A percentile compares a stretch with the other conserved stretches of the same genome.
Conservation (phyloP, 768 basidiomycete species). For the Hygrophorus pudorinus region DNA sequence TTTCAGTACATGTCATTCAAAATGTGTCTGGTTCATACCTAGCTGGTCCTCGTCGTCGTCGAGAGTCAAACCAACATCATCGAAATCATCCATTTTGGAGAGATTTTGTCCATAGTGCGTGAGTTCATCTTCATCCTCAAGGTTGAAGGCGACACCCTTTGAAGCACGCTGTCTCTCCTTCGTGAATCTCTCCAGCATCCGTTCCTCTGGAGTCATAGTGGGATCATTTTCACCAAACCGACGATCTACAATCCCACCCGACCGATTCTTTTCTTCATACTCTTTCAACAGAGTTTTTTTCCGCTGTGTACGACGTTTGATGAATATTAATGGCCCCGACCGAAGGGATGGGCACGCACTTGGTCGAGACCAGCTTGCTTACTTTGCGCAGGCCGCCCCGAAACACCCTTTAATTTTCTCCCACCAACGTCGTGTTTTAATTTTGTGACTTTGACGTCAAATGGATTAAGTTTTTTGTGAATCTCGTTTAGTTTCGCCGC, state of each 20-base stretch:
- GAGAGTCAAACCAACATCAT: slow-evolving; percentile 51
- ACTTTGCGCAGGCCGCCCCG: slow-evolving; percentile 77
- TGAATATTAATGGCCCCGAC: not conserved
- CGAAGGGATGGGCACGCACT: slow-evolving; percentile 30
- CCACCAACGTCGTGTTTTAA: slow-evolving; percentile 92
- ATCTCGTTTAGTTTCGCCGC: slow-evolving; percentile 77
- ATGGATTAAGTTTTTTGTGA: slow-evolving; percentile 81
- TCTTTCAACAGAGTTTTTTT: slow-evolving; percentile 86
- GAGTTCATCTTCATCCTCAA: slow-evolving; percentile 86
- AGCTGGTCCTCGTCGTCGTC: slow-evolving; percentile 49
- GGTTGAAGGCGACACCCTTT: slow-evolving; percentile 72
- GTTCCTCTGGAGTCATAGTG: slow-evolving; percentile 87
- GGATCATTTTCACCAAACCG: slow-evolving; percentile 96
- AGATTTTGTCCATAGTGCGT: slow-evolving; percentile 89
- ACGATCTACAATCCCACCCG: slow-evolving; percentile 85
- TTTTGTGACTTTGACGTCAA: slow-evolving; percentile 88
- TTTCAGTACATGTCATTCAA: slow-evolving; percentile 2
- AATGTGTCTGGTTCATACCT: slow-evolving; percentile 20
- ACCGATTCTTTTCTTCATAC: slow-evolving; percentile 67
- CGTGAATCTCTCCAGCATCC: slow-evolving; percentile 95
- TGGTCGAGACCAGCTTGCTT: slow-evolving; percentile 87
- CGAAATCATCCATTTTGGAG: slow-evolving; percentile 79
- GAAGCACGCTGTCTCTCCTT: slow-evolving; percentile 74
- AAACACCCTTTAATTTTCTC: slow-evolving; percentile 71
- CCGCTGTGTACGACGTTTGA: slow-evolving; percentile 44